These are phyloP conservation scores for Brasenia schreberi DNA, from an alignment of 164 flowering plant genomes.

Conservation along the genomic window DNA sequence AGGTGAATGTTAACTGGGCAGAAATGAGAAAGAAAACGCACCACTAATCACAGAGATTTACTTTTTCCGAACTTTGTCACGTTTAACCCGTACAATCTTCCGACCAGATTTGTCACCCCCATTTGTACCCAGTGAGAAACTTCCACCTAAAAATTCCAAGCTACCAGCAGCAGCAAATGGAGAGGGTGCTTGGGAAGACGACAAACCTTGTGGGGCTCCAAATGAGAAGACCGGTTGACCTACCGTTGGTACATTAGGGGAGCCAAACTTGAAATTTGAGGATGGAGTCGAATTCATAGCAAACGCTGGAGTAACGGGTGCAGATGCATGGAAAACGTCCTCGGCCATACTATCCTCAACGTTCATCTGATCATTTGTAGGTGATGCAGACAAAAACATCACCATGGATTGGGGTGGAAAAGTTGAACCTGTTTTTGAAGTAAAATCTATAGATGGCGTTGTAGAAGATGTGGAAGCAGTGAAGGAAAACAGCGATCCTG, in stretches of 20 bases:
- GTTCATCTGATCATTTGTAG: conserved; percentile 59
- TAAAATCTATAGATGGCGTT: neutral
- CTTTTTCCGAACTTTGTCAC: conserved; percentile 15
- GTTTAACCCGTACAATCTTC: conserved; percentile 9
- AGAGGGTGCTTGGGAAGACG: conserved; percentile 29
- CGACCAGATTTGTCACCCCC: conserved; percentile 20
- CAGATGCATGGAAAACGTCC: conserved; percentile 49
- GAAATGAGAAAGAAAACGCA: neutral
- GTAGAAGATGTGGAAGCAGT: conserved; percentile 25
- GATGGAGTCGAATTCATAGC: conserved; percentile 22
- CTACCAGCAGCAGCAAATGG: conserved; percentile 46
- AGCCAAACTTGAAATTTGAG: conserved; percentile 28
- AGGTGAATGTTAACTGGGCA: neutral
- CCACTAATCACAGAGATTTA: conserved; percentile 1
- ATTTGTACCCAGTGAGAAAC: conserved; percentile 23
- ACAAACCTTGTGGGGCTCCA: conserved; percentile 33
- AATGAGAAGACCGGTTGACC: conserved; percentile 38
- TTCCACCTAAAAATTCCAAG: conserved; percentile 24
- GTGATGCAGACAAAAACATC: conserved; percentile 26
- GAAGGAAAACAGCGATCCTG: conserved; percentile 35
- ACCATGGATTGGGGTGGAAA: conserved; percentile 5
- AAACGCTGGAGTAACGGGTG: conserved; percentile 20
- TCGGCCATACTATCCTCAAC: conserved; percentile 94
- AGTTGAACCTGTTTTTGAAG: neutral
- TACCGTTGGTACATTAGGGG: conserved; percentile 19